Percentiles rank a stretch among this genome's conserved stretches.
phyloP scores from a whole-genome alignment of 257 asterid species.

The Nicotiana knightiana region DNA sequence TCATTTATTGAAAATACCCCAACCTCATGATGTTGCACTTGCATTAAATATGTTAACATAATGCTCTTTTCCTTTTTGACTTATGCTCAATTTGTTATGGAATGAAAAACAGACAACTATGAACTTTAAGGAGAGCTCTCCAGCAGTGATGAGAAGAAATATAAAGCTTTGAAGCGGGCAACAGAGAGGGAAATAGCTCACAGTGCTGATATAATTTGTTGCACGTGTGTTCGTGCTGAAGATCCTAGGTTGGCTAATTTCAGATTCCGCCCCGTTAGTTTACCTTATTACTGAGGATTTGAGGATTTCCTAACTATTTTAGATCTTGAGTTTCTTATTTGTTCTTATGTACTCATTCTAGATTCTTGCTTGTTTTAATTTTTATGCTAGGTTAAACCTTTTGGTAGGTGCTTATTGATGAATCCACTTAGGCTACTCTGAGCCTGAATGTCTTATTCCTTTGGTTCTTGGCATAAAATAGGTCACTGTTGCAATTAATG shows the following conservation, averaged over 20 bases:
- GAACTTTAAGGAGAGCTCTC: conserved; percentile 76
- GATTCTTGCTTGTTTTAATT: not conserved
- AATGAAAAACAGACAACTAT: no score
- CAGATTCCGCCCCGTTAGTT: conserved; percentile 83
- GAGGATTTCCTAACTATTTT: not conserved
- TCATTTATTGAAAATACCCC: no score
- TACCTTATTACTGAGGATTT: not conserved
- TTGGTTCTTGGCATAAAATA: conserved; percentile 96
- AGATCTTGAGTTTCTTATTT: not conserved
- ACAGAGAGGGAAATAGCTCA: conserved; percentile 98
- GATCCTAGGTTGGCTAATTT: conserved; percentile 95
- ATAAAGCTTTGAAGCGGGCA: conserved; percentile 85
- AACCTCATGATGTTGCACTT: no score
- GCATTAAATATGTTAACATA: no score
- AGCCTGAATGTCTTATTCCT: conserved; percentile 96
- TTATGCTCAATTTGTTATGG: no score
- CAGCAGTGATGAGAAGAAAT: conserved; percentile 94
- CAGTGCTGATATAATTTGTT: conserved; percentile 99
- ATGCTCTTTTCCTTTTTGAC: no score
- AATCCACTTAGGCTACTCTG: conserved; percentile 90
- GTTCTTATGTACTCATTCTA: not conserved
- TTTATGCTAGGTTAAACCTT: not conserved
- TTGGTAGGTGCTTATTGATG: conserved; percentile 88
- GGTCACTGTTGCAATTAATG: conserved; percentile 31
- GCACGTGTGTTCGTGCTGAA: conserved; percentile 99